Evolutionary conservation across 1,284 basidiomycete species (phyloP), one percentile per base, ranked within the genome.

Genomic region (Austroboletus novae-zelandiae): DNA sequence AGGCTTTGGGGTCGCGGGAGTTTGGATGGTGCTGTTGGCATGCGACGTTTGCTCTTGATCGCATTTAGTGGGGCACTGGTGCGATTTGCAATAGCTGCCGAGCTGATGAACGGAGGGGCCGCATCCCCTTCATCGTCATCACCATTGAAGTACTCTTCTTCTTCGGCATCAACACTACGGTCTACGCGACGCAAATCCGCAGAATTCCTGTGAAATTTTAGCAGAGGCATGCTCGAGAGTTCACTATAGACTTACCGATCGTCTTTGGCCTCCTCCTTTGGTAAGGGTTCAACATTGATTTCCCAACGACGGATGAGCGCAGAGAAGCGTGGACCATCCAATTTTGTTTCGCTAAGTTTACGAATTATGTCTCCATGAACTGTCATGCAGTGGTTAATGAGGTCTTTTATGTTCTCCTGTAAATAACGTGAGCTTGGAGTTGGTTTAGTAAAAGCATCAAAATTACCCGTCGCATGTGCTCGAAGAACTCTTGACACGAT

Each of bases 401-500:
- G 70, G 2, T 89, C 83, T 70, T 89, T 94, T 63, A 92, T 75
- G 65, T 95, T 94, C 58, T 95, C 92, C 91, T 95, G 57, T 40
- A 45, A 39, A 14, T 9, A 34, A 23, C 36, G 39, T 32, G 43
- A 49, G 51, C 40, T 29, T 45, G 43, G 31, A 48, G 50, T 37
- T 42, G 40, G 41, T 15, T 42, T 44, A 34, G 34, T 30, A 14
- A n/a, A 53, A 29, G 13, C 31, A 57, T 71, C 34, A 15, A 40
- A 31, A 80, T 57, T 55, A 94, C 94, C 74, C 81, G 82, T 52
- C 90, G 84, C 68, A 98, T 90, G 57, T 83, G 79, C 61, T 99
- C 96, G 62, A 99, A 93, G 56, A 93, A 91, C 66, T 99, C 96
- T 63, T 97, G 86, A 74, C 93, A 98, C 17, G 95, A 91, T 57